Evolutionary conservation across 352 stramenopile species (phyloP).

Genomic region (Globisporangium cederbergense): DNA sequence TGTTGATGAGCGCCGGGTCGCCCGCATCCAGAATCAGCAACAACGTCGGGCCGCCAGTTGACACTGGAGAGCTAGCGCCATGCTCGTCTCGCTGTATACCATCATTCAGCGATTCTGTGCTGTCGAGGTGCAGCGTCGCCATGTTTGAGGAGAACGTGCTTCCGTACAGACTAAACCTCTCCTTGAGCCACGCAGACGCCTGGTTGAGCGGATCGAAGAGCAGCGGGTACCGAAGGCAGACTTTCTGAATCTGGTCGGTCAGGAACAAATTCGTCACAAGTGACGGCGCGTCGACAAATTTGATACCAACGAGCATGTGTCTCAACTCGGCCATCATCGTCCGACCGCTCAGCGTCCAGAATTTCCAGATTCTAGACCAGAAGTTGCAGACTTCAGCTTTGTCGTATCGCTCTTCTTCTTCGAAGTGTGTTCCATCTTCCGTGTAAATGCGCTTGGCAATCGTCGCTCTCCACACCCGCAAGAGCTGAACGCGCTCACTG

Average conservation of each 20-base stretch:
- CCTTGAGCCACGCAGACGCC: slow-evolving; percentile 36
- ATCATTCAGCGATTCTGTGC: background rate
- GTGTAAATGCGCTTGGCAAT: slow-evolving; percentile 9
- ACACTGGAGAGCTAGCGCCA: background rate
- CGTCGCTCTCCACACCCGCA: slow-evolving; percentile 21
- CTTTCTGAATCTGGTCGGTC: slow-evolving; percentile 41
- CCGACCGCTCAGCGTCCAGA: slow-evolving; percentile 31
- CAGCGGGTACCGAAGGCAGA: slow-evolving; percentile 44
- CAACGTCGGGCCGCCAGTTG: slow-evolving; percentile 2
- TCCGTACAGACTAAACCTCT: slow-evolving; percentile 17
- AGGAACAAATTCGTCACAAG: slow-evolving; percentile 47
- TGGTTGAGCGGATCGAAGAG: slow-evolving; percentile 46
- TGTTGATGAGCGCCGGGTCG: slow-evolving; percentile 30
- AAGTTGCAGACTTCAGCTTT: background rate
- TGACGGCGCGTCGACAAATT: slow-evolving; percentile 15
- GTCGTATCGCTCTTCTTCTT: slow-evolving; percentile 6
- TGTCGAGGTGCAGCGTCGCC: background rate
- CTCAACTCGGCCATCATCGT: slow-evolving; percentile 24
- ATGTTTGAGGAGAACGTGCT: slow-evolving; percentile 4
- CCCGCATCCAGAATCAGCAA: slow-evolving; percentile 39
- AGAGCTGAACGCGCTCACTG: slow-evolving; percentile 22
- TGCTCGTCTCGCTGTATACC: slow-evolving; percentile 12
- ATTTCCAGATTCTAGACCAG: slow-evolving; percentile 16
- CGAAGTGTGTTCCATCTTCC: slow-evolving; percentile 2
- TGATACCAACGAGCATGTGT: slow-evolving; percentile 30